phyloP scores from a whole-genome alignment of 306 rosid genomes.

The Rosa rugosa region DNA sequence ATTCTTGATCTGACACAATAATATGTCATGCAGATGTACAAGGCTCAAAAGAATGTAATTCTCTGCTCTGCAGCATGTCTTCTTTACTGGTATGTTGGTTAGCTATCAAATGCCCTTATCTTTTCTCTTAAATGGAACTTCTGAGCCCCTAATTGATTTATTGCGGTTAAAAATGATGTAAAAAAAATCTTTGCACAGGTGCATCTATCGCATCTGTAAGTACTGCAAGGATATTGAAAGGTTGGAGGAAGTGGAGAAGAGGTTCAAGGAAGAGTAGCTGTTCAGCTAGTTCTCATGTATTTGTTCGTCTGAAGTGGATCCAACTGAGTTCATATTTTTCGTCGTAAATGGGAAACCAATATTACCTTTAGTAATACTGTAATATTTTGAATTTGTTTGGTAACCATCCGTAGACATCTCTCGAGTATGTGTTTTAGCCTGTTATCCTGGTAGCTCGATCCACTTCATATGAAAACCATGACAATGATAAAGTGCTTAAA shows the following conservation, averaged over 20 bases:
- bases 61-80: constrained; percentile 70
- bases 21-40: constrained; percentile 65
- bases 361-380: background rate
- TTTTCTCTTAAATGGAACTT: background rate
- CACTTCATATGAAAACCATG: background rate
- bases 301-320: constrained; percentile 2
- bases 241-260: constrained; percentile 91
- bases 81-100: constrained; percentile 72
- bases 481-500: background rate
- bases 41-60: constrained; percentile 90
- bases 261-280: constrained; percentile 62
- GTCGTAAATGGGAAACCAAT: background rate
- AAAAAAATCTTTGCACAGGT: constrained; percentile 53
- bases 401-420: constrained; percentile 2
- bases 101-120: constrained; percentile 14
- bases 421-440: constrained; percentile 6
- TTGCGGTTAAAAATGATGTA: background rate
- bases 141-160: background rate
- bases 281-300: background rate
- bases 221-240: constrained; percentile 67
- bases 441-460: constrained; percentile 1
- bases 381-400: background rate
- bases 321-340: background rate
- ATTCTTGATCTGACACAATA: constrained; percentile 3
- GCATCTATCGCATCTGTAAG: constrained; percentile 65